A percentile compares a stretch with the other conserved stretches of the same genome.
Evolutionary conservation across 768 basidiomycete species (phyloP).

Genomic region (Clitopilus passeckerianus): DNA sequence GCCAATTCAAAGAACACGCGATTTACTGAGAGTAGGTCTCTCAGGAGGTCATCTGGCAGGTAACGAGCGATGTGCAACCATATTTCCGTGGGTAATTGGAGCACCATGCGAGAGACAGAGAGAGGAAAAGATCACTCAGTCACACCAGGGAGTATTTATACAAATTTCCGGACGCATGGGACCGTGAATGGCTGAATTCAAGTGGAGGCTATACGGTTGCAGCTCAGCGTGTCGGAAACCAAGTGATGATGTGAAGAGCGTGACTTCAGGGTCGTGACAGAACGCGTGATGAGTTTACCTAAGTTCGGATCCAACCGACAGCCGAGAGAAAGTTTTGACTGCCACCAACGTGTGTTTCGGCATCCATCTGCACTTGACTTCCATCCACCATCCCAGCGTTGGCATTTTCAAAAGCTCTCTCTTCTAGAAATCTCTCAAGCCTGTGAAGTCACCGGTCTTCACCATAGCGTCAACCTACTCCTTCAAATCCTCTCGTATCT

Average conservation of each 20-base stretch:
- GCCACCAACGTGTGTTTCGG: constrained; percentile 9
- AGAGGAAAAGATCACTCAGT: not conserved
- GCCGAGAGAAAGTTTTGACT: constrained; percentile 11
- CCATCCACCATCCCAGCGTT: constrained; percentile 10
- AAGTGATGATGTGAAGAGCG: not conserved
- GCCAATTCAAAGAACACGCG: constrained; percentile 9
- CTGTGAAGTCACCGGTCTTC: constrained; percentile 29
- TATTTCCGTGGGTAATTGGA: constrained; percentile 11
- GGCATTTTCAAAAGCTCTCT: not conserved
- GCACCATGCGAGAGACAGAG: not conserved
- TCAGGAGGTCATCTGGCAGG: constrained; percentile 4
- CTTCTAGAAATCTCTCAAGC: not conserved
- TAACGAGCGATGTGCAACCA: constrained; percentile 12
- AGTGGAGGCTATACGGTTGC: not conserved
- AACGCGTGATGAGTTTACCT: not conserved
- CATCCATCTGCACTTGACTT: constrained; percentile 22
- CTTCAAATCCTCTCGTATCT: constrained; percentile 37
- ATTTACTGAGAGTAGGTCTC: constrained; percentile 10
- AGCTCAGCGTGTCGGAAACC: no score
- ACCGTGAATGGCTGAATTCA: not conserved
- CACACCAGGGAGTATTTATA: not conserved
- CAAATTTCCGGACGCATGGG: not conserved
- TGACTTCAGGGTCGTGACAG: not conserved
- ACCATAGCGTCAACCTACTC: constrained; percentile 61
- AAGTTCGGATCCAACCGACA: constrained; percentile 5